A percentile compares a stretch with the other conserved stretches of the same genome.
These are phyloP conservation scores for Pseudoturritis turrita DNA, from an alignment of 345 rosid species.

Conservation along the genomic window DNA sequence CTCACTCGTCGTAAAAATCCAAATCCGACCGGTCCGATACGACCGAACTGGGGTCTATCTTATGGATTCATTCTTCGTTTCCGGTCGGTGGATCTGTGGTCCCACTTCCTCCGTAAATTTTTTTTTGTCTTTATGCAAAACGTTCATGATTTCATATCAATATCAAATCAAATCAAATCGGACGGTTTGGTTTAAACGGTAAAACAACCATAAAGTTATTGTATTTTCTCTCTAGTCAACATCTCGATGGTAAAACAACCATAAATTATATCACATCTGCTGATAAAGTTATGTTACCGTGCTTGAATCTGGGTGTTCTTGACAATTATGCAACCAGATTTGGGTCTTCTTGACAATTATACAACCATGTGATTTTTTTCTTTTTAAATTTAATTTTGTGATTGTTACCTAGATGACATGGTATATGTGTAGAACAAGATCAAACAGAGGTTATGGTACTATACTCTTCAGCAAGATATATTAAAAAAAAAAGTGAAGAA, in stretches of 20 bases:
- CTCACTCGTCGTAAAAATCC: background rate
- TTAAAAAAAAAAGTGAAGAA: too few relatives aligned
- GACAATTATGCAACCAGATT: too few relatives aligned
- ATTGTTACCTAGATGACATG: background rate
- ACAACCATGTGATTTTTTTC: too few relatives aligned
- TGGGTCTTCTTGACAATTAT: too few relatives aligned
- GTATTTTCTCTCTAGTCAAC: too few relatives aligned
- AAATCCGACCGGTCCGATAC: constrained; percentile 30
- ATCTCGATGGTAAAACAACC: background rate
- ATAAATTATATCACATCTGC: too few relatives aligned
- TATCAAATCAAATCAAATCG: background rate
- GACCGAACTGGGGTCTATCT: constrained; percentile 22
- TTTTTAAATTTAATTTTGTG: background rate
- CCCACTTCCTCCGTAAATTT: background rate
- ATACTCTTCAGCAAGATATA: too few relatives aligned
- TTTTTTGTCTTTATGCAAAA: constrained; percentile 3
- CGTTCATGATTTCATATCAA: background rate
- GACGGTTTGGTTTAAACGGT: background rate
- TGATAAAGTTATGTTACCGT: too few relatives aligned
- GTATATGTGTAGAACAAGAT: background rate
- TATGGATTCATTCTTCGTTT: constrained; percentile 23
- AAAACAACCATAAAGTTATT: too few relatives aligned
- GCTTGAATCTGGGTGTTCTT: too few relatives aligned
- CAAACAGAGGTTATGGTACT: too few relatives aligned
- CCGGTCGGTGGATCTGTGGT: constrained; percentile 35